phyloP scores from a whole-genome alignment of 2,329 filamentous ascomycete species.

The Cytospora schulzeri region DNA sequence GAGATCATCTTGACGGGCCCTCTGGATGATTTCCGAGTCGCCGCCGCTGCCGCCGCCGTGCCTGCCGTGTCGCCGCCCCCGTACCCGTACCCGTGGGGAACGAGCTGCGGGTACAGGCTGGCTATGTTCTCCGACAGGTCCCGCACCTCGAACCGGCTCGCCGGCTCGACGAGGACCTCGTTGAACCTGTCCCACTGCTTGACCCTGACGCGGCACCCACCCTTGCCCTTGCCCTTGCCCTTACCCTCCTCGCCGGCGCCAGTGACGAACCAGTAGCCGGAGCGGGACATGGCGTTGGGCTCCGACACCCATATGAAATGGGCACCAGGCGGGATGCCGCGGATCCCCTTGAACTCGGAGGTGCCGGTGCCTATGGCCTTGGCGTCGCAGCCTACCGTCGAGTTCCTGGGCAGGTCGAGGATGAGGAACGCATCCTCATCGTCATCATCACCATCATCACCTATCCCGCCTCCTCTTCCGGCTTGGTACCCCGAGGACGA shows the following conservation, averaged over 20 bases:
- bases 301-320: constrained; percentile 64
- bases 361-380: constrained; percentile 48
- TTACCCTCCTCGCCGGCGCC: constrained; percentile 29
- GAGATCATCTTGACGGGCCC: neutral
- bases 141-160: constrained; percentile 46
- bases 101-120: constrained; percentile 44
- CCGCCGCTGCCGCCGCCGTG: constrained; percentile 6
- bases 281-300: constrained; percentile 50
- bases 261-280: constrained; percentile 61
- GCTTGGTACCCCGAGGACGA: neutral
- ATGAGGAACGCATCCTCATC: constrained; percentile 55
- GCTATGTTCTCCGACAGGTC: constrained; percentile 47
- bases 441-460: no score
- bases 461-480: neutral
- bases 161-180: constrained; percentile 55
- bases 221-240: no score
- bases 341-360: constrained; percentile 53
- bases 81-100: constrained; percentile 47
- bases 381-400: constrained; percentile 57
- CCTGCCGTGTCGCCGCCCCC: constrained; percentile 31
- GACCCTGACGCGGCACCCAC: constrained; percentile 42
- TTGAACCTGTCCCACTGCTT: constrained; percentile 59
- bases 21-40: no score
- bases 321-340: constrained; percentile 55
- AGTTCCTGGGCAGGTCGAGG: constrained; percentile 52